Base-by-base conservation (phyloP, 768 basidiomycete species). In the Calocybe gangraenosa region DNA sequence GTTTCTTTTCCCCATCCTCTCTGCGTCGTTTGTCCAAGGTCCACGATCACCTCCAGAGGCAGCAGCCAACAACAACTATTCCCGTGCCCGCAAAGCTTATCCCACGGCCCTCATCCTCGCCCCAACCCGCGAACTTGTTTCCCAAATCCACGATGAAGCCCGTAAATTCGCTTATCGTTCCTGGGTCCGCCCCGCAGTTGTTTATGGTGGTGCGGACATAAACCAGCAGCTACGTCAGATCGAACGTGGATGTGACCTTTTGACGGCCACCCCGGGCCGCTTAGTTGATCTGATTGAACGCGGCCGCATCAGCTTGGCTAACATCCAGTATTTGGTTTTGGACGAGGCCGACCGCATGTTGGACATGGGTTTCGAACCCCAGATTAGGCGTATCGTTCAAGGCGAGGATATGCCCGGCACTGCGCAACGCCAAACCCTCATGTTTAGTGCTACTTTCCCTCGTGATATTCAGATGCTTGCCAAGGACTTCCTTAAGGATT, bases 351-450 rank as follows among this genome's bases (percentile, higher is more conserved):
- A 99, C 75, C 89, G 96, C 60, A 99, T 99, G 96, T 80, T 99
- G 61, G 96, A 99, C 74, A 99, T 99, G 96, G 96, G 96, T 85
- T 99, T 99, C 76, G 96, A 99, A 68, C 96, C 96, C 45, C 96
- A 98, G 70, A 99, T 99, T 60, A 81, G 96, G 52, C 81, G 92
- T 23, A 99, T 99, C 61, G 96, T 99, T 15, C 91, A 99, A 66
- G 89, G 90, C 56, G 92, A 93, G 60, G 96, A 99, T 64, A 99
- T 99, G 96, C 92, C 96, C n/a, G 87, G 84, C 37, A 81, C 86
- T 11, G 69, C 77, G 20, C 83, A 92, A 10, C 88, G 96, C 51
- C 96, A 98, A 64, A 99, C 96, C 1, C 87, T 99, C 69, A 99
- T 99, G 96, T 99, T 99, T 71, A 92, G 88, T 50, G 96, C 96